Conservation (phyloP, 768 basidiomycete genomes). For the Scleroderma bovista region DNA sequence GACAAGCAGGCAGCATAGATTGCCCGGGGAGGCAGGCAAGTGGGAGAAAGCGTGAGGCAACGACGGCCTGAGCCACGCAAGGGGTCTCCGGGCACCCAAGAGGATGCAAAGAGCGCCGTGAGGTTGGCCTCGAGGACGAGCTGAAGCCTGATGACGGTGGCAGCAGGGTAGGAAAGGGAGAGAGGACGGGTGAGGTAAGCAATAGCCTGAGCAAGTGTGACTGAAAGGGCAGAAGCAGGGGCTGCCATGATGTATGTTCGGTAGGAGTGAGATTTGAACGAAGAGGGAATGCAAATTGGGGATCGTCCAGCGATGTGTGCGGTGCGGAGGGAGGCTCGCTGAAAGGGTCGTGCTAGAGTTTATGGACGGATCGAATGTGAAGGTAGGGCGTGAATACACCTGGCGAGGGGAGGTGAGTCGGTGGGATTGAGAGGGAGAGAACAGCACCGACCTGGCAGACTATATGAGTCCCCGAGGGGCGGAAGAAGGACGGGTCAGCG, state of each 20-base stretch:
- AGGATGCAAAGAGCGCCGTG: conserved; percentile 58
- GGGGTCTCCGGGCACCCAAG: conserved; percentile 63
- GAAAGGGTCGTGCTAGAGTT: conserved; percentile 16
- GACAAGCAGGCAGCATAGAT: conserved; percentile 68
- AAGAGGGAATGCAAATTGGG: conserved; percentile 15
- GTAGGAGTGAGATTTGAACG: conserved; percentile 1
- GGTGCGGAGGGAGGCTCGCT: conserved; percentile 19
- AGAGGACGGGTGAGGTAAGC: conserved; percentile 69
- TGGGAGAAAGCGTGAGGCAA: conserved; percentile 67
- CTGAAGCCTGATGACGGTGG: conserved; percentile 64
- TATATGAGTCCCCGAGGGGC: conserved; percentile 9
- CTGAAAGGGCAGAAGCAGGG: conserved; percentile 47
- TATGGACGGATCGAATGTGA: conserved; percentile 18
- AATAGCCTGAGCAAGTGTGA: conserved; percentile 70
- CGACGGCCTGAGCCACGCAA: conserved; percentile 66
- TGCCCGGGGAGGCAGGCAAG: conserved; percentile 62
- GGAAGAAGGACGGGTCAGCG: conserved; percentile 10
- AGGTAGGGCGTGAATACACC: conserved; percentile 5
- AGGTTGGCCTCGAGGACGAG: conserved; percentile 70
- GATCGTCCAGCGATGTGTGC: conserved; percentile 28
- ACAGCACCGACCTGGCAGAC: conserved; percentile 23
- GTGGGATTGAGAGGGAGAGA: conserved; percentile 1
- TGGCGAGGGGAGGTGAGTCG: neutral
- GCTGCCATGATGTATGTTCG: conserved; percentile 20
- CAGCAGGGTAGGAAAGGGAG: conserved; percentile 48